Conservation (phyloP, 2,329 filamentous ascomycete species). For the Arthrinium phaeospermum region DNA sequence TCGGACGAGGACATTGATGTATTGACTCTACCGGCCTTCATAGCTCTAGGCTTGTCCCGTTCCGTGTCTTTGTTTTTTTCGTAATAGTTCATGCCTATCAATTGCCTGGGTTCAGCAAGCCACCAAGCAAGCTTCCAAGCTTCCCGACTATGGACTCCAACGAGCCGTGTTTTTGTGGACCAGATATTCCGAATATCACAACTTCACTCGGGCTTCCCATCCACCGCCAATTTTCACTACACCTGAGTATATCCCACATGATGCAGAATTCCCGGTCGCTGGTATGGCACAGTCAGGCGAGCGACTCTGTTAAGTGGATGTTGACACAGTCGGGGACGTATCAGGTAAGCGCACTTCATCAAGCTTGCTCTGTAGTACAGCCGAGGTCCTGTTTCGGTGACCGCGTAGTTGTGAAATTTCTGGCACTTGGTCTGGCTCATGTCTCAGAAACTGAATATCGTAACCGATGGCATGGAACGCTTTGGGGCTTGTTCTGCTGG, state of each 20-base stretch:
- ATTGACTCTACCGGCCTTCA: not conserved
- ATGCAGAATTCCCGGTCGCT: not conserved
- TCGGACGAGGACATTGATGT: not conserved
- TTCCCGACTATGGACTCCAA: not conserved
- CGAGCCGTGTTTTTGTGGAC: not conserved
- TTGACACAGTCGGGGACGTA: no score
- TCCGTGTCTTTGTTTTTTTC: not conserved
- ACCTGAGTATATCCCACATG: not conserved
- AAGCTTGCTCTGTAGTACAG: not conserved
- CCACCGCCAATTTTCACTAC: not conserved
- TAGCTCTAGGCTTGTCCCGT: not conserved
- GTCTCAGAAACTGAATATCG: no score
- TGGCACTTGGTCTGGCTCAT: no score
- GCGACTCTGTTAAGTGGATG: no score
- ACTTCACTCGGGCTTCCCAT: not conserved
- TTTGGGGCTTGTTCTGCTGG: no score
- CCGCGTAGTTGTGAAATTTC: not conserved
- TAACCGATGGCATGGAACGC: no score
- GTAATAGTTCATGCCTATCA: not conserved
- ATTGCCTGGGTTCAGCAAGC: not conserved
- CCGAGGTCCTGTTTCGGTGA: not conserved
- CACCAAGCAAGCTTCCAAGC: not conserved
- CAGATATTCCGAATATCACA: not conserved
- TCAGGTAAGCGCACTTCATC: not conserved
- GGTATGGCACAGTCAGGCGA: not conserved